Evolutionary conservation across 2,329 filamentous ascomycete genomes (phyloP).

Genomic region (Paramyrothecium roridum): DNA sequence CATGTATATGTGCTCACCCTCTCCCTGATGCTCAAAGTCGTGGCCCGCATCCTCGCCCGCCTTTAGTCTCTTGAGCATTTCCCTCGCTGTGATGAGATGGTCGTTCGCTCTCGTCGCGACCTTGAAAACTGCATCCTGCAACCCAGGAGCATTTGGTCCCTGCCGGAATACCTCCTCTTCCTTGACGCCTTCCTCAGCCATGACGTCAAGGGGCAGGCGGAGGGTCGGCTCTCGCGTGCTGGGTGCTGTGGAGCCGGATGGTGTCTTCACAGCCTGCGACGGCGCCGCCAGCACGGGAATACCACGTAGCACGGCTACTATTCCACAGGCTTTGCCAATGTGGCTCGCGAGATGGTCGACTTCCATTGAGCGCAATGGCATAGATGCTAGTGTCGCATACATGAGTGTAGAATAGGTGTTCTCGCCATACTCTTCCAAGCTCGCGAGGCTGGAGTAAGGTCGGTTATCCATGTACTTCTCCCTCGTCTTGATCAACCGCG

Average conservation of each 20-base stretch:
- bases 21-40: constrained; percentile 82
- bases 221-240: constrained; percentile 50
- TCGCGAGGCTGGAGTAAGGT: constrained; percentile 70
- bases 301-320: constrained; percentile 80
- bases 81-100: constrained; percentile 87
- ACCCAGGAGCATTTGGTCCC: constrained; percentile 72
- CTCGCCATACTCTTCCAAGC: constrained; percentile 85
- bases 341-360: constrained; percentile 93
- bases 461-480: constrained; percentile 81
- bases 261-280: constrained; percentile 45
- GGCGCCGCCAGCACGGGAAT: constrained; percentile 82
- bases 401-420: constrained; percentile 91
- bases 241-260: constrained; percentile 33
- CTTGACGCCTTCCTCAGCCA: constrained; percentile 75
- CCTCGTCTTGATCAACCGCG: constrained; percentile 74
- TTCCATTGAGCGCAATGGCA: constrained; percentile 78
- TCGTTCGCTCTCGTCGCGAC: constrained; percentile 94
- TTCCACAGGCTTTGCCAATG: constrained; percentile 90
- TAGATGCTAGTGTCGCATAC: constrained; percentile 78
- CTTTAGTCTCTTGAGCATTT: constrained; percentile 81
- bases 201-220: constrained; percentile 82
- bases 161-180: constrained; percentile 88
- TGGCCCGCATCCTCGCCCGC: constrained; percentile 75
- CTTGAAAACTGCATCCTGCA: constrained; percentile 86
- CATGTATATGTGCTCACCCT: constrained; percentile 61